A percentile compares a stretch with the other conserved stretches of the same genome.
Evolutionary conservation across 2,329 filamentous ascomycete species (phyloP).

Genomic region (Epichloe bromicola): DNA sequence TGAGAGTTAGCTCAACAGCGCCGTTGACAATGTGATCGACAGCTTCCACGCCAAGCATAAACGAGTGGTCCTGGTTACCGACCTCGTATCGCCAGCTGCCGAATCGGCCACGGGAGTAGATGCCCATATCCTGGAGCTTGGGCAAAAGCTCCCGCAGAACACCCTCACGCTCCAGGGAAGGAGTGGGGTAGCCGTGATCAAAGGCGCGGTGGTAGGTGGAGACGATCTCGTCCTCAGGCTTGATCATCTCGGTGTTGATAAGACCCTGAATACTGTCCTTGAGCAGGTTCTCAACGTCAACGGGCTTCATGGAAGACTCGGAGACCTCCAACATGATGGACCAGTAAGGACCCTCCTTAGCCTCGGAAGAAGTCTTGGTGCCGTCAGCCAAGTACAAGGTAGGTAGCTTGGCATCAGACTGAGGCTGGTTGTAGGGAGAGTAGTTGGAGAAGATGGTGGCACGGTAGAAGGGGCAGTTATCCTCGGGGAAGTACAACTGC

Average conservation of each 20-base stretch:
- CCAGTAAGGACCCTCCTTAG: conserved; percentile 92
- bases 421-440: conserved; percentile 94
- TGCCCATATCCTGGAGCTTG: conserved; percentile 80
- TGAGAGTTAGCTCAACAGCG: conserved; percentile 81
- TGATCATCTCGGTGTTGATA: conserved; percentile 95
- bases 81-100: conserved; percentile 97
- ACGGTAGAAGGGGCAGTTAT: conserved; percentile 98
- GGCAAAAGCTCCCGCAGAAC: conserved; percentile 87
- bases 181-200: conserved; percentile 96
- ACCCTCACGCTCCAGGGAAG: conserved; percentile 86
- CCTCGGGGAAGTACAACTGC: conserved; percentile 93
- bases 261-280: conserved; percentile 90
- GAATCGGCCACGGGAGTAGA: conserved; percentile 92
- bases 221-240: conserved; percentile 83
- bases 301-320: conserved; percentile 89
- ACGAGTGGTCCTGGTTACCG: conserved; percentile 94
- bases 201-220: conserved; percentile 97
- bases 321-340: conserved; percentile 99
- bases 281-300: conserved; percentile 73
- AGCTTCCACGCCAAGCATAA: conserved; percentile 93
- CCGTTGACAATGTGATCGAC: conserved; percentile 83
- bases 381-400: conserved; percentile 80
- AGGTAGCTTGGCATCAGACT: conserved; percentile 67
- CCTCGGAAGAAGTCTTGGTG: conserved; percentile 58
- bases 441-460: conserved; percentile 99